Conservation (phyloP, 768 basidiomycete genomes). For the Tubosaeta sp. region DNA sequence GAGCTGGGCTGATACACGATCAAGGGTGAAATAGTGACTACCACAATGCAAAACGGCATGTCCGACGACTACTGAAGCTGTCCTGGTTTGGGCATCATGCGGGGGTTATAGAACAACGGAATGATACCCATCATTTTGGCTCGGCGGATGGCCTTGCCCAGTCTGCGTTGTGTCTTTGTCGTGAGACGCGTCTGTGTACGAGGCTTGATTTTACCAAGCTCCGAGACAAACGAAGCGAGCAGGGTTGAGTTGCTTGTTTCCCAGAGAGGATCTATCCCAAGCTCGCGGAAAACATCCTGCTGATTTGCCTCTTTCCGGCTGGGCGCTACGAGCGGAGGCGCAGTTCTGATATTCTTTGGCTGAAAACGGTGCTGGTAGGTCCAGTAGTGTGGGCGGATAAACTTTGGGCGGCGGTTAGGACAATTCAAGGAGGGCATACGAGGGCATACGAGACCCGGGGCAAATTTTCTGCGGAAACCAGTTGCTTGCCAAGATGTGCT, state of each 20-base stretch:
- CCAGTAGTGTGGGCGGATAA: slow-evolving; percentile 45
- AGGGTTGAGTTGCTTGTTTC: slow-evolving; percentile 60
- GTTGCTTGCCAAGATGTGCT: slow-evolving; percentile 18
- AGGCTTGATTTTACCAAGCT: slow-evolving; percentile 78
- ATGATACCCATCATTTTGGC: slow-evolving; percentile 91
- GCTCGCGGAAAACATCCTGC: slow-evolving; percentile 67
- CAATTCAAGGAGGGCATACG: neutral
- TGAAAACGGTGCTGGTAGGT: slow-evolving; percentile 36
- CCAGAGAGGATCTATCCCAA: slow-evolving; percentile 68
- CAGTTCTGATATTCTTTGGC: slow-evolving; percentile 15
- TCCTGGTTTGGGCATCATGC: slow-evolving; percentile 21
- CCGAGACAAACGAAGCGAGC: slow-evolving; percentile 55
- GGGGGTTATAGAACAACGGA: slow-evolving; percentile 41
- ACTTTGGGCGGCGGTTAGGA: slow-evolving; percentile 28
- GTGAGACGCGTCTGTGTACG: slow-evolving; percentile 71
- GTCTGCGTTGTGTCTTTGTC: slow-evolving; percentile 67
- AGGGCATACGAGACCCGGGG: slow-evolving; percentile 17
- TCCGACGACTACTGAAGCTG: slow-evolving; percentile 3
- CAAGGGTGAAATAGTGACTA: neutral
- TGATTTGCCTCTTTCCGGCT: slow-evolving; percentile 47
- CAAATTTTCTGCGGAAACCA: slow-evolving; percentile 27
- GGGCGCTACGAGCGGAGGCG: slow-evolving; percentile 51
- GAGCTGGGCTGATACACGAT: neutral
- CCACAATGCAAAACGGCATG: neutral
- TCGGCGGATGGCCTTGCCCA: slow-evolving; percentile 83